These are phyloP conservation scores for Galerina sulciceps DNA, from an alignment of 768 basidiomycete species.

Conservation along the genomic window DNA sequence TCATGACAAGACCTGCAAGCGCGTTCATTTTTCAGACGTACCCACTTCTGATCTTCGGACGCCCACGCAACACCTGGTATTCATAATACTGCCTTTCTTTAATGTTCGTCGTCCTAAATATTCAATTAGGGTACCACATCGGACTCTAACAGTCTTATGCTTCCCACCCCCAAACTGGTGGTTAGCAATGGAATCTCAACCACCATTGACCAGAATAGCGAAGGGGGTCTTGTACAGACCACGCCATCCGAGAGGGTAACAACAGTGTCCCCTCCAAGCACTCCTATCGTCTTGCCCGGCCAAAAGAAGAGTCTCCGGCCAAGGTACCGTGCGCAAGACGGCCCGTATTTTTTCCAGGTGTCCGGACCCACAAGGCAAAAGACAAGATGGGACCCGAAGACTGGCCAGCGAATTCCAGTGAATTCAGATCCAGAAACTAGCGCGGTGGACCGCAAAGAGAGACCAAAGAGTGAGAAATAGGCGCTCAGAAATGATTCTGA, in stretches of 20 bases:
- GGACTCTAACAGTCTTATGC: background rate
- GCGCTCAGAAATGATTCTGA: no score
- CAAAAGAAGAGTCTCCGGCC: background rate
- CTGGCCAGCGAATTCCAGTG: slow-evolving; percentile 9
- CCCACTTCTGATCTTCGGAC: slow-evolving; percentile 12
- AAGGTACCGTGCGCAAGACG: background rate
- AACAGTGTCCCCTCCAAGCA: background rate
- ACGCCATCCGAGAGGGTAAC: background rate
- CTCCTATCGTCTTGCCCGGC: background rate
- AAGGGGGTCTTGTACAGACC: background rate
- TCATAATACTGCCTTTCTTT: background rate
- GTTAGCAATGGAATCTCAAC: background rate
- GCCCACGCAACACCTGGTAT: slow-evolving; percentile 8
- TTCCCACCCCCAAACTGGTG: background rate
- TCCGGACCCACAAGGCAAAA: slow-evolving; percentile 7
- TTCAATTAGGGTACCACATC: background rate
- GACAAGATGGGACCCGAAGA: slow-evolving; percentile 15
- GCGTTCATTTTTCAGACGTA: slow-evolving; percentile 9
- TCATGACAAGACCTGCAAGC: background rate
- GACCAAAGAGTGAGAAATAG: no score
- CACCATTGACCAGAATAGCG: background rate
- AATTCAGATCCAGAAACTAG: no score
- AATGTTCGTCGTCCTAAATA: background rate
- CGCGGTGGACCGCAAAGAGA: no score
- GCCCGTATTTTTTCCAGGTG: background rate